A percentile compares a stretch with the other conserved stretches of the same genome.
phyloP scores from a whole-genome alignment of 2,329 filamentous ascomycete genomes.

The Dendryphion nanum region DNA sequence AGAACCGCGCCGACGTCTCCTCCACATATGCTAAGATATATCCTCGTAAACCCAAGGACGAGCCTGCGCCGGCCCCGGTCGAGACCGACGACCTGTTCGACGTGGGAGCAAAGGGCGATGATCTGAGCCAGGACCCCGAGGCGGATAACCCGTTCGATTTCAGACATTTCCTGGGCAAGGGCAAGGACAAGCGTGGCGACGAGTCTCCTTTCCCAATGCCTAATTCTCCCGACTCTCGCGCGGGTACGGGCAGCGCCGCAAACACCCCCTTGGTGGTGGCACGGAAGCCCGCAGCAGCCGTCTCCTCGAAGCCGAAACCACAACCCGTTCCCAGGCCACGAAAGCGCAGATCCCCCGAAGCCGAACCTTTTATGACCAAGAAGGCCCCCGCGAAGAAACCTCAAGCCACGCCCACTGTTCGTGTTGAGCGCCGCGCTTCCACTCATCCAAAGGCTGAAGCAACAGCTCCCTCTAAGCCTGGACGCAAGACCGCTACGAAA shows the following conservation, averaged over 20 bases:
- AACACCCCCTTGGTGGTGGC: conserved; percentile 29
- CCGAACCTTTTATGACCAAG: conserved; percentile 15
- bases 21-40: conserved; percentile 67
- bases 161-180: conserved; percentile 43
- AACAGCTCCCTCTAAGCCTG: conserved; percentile 9
- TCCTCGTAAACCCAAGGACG: conserved; percentile 22
- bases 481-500: conserved; percentile 4
- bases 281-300: conserved; percentile 13
- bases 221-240: conserved; percentile 28
- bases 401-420: conserved; percentile 25
- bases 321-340: background rate
- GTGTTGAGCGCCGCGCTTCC: conserved; percentile 38
- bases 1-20: conserved; percentile 62
- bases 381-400: conserved; percentile 22
- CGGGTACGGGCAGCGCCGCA: conserved; percentile 26
- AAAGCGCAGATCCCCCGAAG: conserved; percentile 28
- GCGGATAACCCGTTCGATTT: conserved; percentile 50
- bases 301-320: conserved; percentile 15
- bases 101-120: conserved; percentile 19
- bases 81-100: conserved; percentile 29
- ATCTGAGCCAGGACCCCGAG: conserved; percentile 40
- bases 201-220: conserved; percentile 28
- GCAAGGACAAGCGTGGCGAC: conserved; percentile 32
- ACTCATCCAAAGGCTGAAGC: conserved; percentile 10
- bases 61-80: conserved; percentile 21